Evolutionary conservation across 805 yeast genomes (phyloP), one percentile per base, ranked within the genome.

Genomic region (Yarrowia divulgata): DNA sequence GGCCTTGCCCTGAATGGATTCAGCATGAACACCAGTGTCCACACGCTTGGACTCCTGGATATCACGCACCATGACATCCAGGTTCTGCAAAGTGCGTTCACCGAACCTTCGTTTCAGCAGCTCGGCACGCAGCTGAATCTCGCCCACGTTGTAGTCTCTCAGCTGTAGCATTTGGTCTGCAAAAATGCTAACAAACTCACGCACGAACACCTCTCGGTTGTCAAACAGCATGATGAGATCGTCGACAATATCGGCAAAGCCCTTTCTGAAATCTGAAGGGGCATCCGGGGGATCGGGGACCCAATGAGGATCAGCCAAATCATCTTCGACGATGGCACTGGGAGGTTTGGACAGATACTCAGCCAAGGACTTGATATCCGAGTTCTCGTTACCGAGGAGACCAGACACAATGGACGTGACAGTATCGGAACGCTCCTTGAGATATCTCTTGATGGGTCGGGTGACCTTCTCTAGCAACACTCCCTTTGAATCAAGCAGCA

Each of bases 271-370:
- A 76, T 91, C 97, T 0, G 93, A 91, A n/a, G 93, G 84, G 0
- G 97, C 96, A 79, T 92, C 97, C 16, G 90, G 84, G 0, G 97
- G 97, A 73, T 91, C 97, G 0, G 97, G 97, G 9, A 77, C 77
- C 97, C 97, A 91, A 58, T 84, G 80, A 2, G 87, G 74, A 72
- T 85, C 87, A 12, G 80, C 72, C 62, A 81, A 75, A 48, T 83
- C 86, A 52, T 85, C 86, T 7, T 70, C 72, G 14, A 68, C 70
- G 19, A 40, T 62, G 8, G 71, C 69, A 14, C 69, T 69, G 1
- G 74, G 71, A 4, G 54, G 70, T 42, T 54, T 66, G 9, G 70
- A 78, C 13, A 92, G 78, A 70, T 88, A 89, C 5, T 79, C 79
- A 0, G 89, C 83, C 35, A 91, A 75, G 68, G 87, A 90, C 7